Evolutionary conservation across 1,284 basidiomycete genomes (phyloP), one percentile per base, ranked within the genome.

Genomic region (Melampsora americana): DNA sequence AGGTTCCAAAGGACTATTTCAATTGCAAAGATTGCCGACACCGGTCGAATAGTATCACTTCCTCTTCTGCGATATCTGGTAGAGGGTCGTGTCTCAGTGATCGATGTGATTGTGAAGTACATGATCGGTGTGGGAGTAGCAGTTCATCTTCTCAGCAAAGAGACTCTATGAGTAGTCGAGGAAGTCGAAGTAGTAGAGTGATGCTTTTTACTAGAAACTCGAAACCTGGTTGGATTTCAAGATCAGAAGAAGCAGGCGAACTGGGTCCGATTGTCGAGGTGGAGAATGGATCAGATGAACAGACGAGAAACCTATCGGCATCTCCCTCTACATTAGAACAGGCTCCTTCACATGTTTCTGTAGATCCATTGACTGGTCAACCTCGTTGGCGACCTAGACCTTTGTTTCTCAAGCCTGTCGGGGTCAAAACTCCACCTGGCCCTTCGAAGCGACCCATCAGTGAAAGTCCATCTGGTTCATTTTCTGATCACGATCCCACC

Each of bases 121-220:
- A 56, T 56, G 50, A 56, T 56, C 20, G 20, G 50, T 16, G 50
- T 18, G 50, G 50, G 20, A 11, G 50, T 11, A 56, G 50, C 26
- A 56, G 50, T 26, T 18, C 50, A 56, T 56, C 50, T n/a, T n/a
- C 20, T 56, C 50, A 56, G 20, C 50, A 18, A 26, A 18, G 50
- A 56, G 50, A 56, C 26, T 56, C 50, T 26, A 3, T 56, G n/a
- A 56, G 50, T 18, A 56, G 50, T 56, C 50, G 50, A 56, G 50
- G 18, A 53, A 53, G 50, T 53, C 50, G 50, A 53, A 26, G 50
- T 7, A 56, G 50, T 56, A n/a, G 50, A 56, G 50, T 56, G n/a
- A 56, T 56, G 50, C 50, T 56, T 12, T 56, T 56, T 56, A 56
- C 50, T 56, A n/a, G 50, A 16, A 56, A 56, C 50, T 56, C 50